Evolutionary conservation across 2,329 filamentous ascomycete genomes (phyloP).

Genomic region (Ophiocordyceps polyrhachis-furcata): DNA sequence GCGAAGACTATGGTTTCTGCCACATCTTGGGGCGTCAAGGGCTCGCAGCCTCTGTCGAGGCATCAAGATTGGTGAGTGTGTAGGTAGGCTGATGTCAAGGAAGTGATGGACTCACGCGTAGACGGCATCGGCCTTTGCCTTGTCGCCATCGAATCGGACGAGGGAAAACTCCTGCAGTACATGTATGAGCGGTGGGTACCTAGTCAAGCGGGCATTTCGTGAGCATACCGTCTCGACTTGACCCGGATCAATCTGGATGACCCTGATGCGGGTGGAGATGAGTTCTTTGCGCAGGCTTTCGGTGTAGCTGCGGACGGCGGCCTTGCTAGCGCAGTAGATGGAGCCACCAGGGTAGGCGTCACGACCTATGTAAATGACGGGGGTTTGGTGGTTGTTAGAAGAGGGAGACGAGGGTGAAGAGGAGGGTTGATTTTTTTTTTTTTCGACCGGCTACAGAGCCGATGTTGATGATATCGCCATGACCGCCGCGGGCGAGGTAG

Average conservation of each 20-base stretch:
- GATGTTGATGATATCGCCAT: slow-evolving; percentile 88
- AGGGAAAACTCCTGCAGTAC: slow-evolving; percentile 57
- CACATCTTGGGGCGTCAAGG: slow-evolving; percentile 76
- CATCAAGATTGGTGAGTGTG: neutral
- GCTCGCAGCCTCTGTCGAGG: slow-evolving; percentile 47
- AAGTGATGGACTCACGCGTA: slow-evolving; percentile 48
- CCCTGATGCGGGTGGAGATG: slow-evolving; percentile 58
- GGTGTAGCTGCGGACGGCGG: slow-evolving; percentile 69
- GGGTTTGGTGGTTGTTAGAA: neutral
- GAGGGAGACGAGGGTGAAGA: neutral
- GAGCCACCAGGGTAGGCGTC: slow-evolving; percentile 71
- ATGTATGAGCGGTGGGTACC: neutral
- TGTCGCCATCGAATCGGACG: slow-evolving; percentile 76
- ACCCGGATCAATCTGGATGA: slow-evolving; percentile 81
- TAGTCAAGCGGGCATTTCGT: neutral
- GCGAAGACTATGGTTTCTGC: slow-evolving; percentile 81
- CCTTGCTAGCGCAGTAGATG: slow-evolving; percentile 90
- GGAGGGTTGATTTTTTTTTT: neutral
- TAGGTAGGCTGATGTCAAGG: neutral
- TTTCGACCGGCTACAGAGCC: slow-evolving; percentile 62
- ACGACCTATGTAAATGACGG: slow-evolving; percentile 32
- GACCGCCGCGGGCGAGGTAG: slow-evolving; percentile 55
- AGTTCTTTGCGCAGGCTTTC: slow-evolving; percentile 70
- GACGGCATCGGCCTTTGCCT: slow-evolving; percentile 73
- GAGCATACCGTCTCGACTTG: slow-evolving; percentile 65